These are phyloP conservation scores for Serendipita vermifera DNA, from an alignment of 768 basidiomycete genomes.

Conservation along the genomic window DNA sequence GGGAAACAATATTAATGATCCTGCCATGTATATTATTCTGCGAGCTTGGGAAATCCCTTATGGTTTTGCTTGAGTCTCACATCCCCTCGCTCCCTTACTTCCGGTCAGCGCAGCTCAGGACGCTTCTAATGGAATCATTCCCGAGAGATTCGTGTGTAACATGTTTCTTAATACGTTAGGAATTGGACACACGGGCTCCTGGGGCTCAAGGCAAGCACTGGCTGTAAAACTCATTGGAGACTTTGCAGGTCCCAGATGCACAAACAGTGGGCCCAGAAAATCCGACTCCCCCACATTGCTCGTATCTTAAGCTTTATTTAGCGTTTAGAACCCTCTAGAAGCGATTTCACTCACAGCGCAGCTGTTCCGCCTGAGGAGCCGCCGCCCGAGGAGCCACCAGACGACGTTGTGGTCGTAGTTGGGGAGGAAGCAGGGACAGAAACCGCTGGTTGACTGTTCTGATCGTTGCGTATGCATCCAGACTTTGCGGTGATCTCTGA, in stretches of 20 bases:
- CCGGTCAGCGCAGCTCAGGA: no score
- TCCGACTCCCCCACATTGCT: neutral
- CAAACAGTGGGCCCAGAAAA: neutral
- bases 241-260: neutral
- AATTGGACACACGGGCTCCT: no score
- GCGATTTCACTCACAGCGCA: neutral
- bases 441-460: neutral
- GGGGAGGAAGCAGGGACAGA: neutral
- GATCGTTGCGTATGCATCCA: conserved; percentile 15
- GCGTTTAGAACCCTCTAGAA: neutral
- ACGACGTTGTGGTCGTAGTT: neutral
- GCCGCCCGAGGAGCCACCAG: neutral
- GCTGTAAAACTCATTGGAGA: neutral
- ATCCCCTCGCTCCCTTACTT: no score
- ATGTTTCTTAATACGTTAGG: no score
- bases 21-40: no score
- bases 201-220: neutral
- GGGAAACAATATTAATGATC: no score
- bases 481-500: conserved; percentile 17
- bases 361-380: neutral
- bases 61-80: no score
- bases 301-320: neutral
- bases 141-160: no score
- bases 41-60: no score
- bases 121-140: no score